These are phyloP conservation scores for Acephala macrosclerotiorum DNA, from an alignment of 2,329 filamentous ascomycete genomes.

Conservation along the genomic window DNA sequence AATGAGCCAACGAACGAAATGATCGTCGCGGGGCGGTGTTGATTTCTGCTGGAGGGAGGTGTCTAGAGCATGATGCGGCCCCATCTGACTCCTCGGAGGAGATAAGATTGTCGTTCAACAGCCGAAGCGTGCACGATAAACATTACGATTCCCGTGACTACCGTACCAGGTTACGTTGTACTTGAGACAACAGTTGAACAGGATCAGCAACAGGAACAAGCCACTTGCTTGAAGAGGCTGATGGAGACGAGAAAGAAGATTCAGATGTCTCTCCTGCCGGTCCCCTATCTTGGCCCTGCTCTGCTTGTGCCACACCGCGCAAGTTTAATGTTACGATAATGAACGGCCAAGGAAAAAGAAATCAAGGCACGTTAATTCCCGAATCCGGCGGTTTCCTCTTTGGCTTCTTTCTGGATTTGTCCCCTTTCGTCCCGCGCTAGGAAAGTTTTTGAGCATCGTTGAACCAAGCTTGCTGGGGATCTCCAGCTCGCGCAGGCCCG, in stretches of 20 bases:
- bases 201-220: conserved; percentile 12
- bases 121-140: conserved; percentile 12
- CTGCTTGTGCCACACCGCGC: conserved; percentile 23
- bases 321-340: conserved; percentile 26
- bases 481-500: conserved; percentile 3
- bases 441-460: not conserved
- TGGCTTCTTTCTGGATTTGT: not conserved
- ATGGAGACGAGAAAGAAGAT: conserved; percentile 22
- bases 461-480: not conserved
- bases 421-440: conserved; percentile 9
- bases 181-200: conserved; percentile 21
- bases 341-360: conserved; percentile 24
- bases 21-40: conserved; percentile 16
- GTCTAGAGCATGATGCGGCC: conserved; percentile 19
- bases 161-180: conserved; percentile 11
- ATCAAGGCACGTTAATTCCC: conserved; percentile 21
- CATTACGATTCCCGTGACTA: not conserved
- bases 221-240: conserved; percentile 23
- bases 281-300: conserved; percentile 12
- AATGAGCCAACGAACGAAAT: too few species aligned
- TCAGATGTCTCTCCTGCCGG: conserved; percentile 22
- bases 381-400: conserved; percentile 12
- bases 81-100: conserved; percentile 12
- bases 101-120: conserved; percentile 18
- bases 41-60: conserved; percentile 12